A percentile compares a stretch with the other conserved stretches of the same genome.
These are phyloP conservation scores for Backusella luteola DNA, from an alignment of 192 early-diverging fungal species.

Conservation along the genomic window DNA sequence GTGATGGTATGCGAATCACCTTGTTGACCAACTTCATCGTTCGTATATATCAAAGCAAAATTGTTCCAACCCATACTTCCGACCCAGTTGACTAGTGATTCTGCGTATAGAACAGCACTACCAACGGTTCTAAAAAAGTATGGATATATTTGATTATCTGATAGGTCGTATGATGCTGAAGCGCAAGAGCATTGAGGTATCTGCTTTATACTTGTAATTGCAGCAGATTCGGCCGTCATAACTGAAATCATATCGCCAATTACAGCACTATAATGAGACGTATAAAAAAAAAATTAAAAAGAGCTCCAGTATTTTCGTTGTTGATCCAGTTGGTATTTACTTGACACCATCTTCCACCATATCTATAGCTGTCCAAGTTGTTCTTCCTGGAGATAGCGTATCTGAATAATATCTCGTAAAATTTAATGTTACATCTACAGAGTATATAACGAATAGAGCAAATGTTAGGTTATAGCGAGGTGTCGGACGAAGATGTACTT, in stretches of 20 bases:
- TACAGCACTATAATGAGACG: conserved; percentile 22
- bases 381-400: conserved; percentile 3
- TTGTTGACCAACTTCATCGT: conserved; percentile 27
- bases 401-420: conserved; percentile 22
- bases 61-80: conserved; percentile 24
- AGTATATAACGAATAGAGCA: neutral
- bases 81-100: conserved; percentile 21
- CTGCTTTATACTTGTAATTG: conserved; percentile 11
- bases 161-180: conserved; percentile 9
- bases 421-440: conserved; percentile 17
- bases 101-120: conserved; percentile 4
- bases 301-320: neutral
- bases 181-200: conserved; percentile 33
- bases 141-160: conserved; percentile 23
- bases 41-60: conserved; percentile 24
- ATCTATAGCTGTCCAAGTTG: conserved; percentile 16
- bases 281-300: neutral
- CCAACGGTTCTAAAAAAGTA: conserved; percentile 30
- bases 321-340: neutral
- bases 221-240: conserved; percentile 19
- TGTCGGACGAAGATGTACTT: neutral
- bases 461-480: neutral
- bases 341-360: conserved; percentile 23
- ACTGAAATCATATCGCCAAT: conserved; percentile 30
- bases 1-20: neutral